Evolutionary conservation across 2,329 filamentous ascomycete genomes (phyloP), one percentile per base, ranked within the genome.

Genomic region (Mariannaea elegans): DNA sequence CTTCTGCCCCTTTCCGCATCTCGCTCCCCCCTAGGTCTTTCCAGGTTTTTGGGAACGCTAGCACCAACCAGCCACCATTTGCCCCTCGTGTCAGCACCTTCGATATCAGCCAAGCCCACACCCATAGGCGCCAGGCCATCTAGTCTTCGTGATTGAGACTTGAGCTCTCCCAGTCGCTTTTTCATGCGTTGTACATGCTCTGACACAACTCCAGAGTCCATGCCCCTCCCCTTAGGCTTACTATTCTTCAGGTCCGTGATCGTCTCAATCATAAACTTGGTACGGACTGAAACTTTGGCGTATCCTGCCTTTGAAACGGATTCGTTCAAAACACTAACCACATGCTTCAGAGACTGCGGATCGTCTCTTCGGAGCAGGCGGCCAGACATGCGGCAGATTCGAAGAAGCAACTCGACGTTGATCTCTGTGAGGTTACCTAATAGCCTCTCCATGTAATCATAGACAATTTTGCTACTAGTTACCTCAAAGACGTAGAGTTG

Each of bases 61-160:
- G 95, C 94, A 50, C 95, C 95, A 5, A 98, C 92, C 18, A 98
- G 86, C 95, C 95, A 99, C 95, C 95, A 99, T 79, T 97, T 97
- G 1, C 95, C 95, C 72, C 90, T 91, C 73, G 91, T 94, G 38
- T 94, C 91, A 1, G 90, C 90, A 62, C 94, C 87, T 63, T 88
- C 88, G 50, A 99, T 92, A 71, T 99, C 95, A 34, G 85, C 82
- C 4, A 97, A 82, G 10, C 91, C 88, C 57, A 97, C 89, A 8
- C 92, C 88, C 60, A 99, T 83, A 4, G 95, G 93, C 61, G 96
- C 92, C 3, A 87, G 90, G 7, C 90, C 88, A 65, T 92, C 93
- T 59, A 91, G 80, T 85, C 70, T 81, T 75, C 68, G 79, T 77
- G 72, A 73, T 50, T 78, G 80, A 8, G 75, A 75, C 44, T 92